A percentile compares a stretch with the other conserved stretches of the same genome.
Conservation (phyloP, 1,139 yeast species). For the Yamadazyma membranifaciens region DNA sequence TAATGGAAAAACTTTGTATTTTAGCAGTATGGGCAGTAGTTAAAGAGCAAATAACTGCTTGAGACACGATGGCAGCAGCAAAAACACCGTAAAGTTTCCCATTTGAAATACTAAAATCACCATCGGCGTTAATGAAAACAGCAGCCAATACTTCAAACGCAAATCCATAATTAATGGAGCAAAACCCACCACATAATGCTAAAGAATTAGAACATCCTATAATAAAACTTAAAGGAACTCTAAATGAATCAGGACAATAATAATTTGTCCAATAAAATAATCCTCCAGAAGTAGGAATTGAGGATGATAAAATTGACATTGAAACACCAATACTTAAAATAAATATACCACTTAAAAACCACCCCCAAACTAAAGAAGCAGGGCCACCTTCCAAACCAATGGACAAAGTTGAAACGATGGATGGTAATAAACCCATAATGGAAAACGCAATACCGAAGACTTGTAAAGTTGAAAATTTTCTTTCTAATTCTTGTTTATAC, state of each 20-base stretch:
- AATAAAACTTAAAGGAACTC: conserved; percentile 40
- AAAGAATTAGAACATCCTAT: conserved; percentile 44
- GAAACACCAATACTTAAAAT: conserved; percentile 58
- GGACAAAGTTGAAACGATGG: conserved; percentile 38
- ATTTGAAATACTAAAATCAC: conserved; percentile 30
- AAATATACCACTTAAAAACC: conserved; percentile 61
- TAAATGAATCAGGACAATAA: conserved; percentile 29
- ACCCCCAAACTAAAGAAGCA: conserved; percentile 64
- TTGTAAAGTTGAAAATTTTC: conserved; percentile 48
- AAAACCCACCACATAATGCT: conserved; percentile 37
- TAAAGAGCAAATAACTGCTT: conserved; percentile 28
- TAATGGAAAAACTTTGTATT: conserved; percentile 60
- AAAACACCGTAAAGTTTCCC: conserved; percentile 36
- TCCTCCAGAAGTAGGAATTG: conserved; percentile 77
- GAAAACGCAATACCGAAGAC: conserved; percentile 55
- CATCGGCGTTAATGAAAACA: conserved; percentile 29
- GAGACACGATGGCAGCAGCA: conserved; percentile 31
- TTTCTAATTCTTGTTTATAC: conserved; percentile 49
- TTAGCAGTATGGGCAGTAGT: conserved; percentile 48
- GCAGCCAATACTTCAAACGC: conserved; percentile 37
- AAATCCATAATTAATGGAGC: conserved; percentile 40
- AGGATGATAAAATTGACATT: conserved; percentile 65
- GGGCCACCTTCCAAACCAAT: conserved; percentile 42
- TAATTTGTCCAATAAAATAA: conserved; percentile 56
- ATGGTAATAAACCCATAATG: conserved; percentile 53